A percentile compares a stretch with the other conserved stretches of the same genome.
Conservation (phyloP, 2,329 filamentous ascomycete genomes). For the Aspergillus sp. region DNA sequence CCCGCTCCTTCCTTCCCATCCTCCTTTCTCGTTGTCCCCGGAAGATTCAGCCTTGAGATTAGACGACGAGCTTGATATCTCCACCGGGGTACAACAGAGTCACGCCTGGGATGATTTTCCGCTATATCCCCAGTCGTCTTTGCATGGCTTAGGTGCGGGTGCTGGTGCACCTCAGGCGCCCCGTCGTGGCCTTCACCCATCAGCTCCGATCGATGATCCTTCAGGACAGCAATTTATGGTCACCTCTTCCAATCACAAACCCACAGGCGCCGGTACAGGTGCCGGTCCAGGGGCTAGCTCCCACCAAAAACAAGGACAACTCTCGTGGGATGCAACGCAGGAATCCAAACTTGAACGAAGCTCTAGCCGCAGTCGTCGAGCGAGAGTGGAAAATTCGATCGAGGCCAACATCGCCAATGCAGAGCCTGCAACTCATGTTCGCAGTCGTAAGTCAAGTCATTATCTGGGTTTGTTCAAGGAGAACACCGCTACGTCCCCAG, state of each 20-base stretch:
- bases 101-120: slow-evolving; percentile 20
- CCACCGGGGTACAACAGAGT: slow-evolving; percentile 19
- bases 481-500: slow-evolving; percentile 53
- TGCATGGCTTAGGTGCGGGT: slow-evolving; percentile 25
- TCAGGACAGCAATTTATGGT: slow-evolving; percentile 22
- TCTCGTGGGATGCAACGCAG: slow-evolving; percentile 20
- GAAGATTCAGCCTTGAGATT: slow-evolving; percentile 26
- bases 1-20: slow-evolving; percentile 24
- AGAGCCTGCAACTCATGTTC: slow-evolving; percentile 54
- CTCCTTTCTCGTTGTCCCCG: slow-evolving; percentile 26
- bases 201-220: slow-evolving; percentile 29
- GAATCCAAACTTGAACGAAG: slow-evolving; percentile 36
- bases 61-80: slow-evolving; percentile 21
- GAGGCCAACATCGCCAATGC: slow-evolving; percentile 61
- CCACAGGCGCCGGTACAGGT: slow-evolving; percentile 18
- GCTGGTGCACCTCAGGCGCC: slow-evolving; percentile 20
- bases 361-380: slow-evolving; percentile 43
- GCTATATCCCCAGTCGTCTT: slow-evolving; percentile 22
- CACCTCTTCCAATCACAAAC: slow-evolving; percentile 20
- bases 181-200: slow-evolving; percentile 27
- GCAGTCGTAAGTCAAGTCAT: slow-evolving; percentile 66
- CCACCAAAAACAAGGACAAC: slow-evolving; percentile 24
- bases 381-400: slow-evolving; percentile 61
- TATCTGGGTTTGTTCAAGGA: slow-evolving; percentile 66
- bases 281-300: slow-evolving; percentile 22